Conservation (phyloP, 305 asterid species). For the Galium porrigens region DNA sequence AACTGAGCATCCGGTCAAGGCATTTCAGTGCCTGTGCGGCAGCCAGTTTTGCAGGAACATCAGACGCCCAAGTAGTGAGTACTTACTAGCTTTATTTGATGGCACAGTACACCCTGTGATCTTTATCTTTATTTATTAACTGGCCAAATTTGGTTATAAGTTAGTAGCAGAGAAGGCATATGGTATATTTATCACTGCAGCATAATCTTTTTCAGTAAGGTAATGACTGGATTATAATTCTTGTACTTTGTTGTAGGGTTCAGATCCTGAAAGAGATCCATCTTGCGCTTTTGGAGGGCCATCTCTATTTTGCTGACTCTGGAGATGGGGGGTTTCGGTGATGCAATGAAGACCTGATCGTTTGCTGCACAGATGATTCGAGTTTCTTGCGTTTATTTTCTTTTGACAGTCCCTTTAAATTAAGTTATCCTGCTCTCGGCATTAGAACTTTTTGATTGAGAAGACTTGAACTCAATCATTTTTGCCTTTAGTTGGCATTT, state of each 20-base stretch:
- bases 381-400: neutral
- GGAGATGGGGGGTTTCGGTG: neutral
- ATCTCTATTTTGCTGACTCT: neutral
- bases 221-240: neutral
- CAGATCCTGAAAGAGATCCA: constrained; percentile 17
- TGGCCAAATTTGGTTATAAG: neutral
- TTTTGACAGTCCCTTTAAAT: neutral
- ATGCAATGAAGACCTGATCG: neutral
- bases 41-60: constrained; percentile 34
- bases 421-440: neutral
- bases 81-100: neutral
- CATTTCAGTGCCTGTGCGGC: constrained; percentile 54
- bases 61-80: constrained; percentile 41
- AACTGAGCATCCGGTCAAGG: constrained; percentile 64
- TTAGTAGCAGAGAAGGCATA: neutral
- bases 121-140: too few species aligned
- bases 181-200: neutral
- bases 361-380: neutral
- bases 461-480: neutral
- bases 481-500: neutral
- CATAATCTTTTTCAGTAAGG: neutral
- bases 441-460: neutral
- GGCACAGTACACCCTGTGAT: neutral
- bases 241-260: constrained; percentile 22
- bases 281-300: neutral